These are phyloP conservation scores for Phoma sp. DNA, from an alignment of 2,329 filamentous ascomycete species.

Conservation along the genomic window DNA sequence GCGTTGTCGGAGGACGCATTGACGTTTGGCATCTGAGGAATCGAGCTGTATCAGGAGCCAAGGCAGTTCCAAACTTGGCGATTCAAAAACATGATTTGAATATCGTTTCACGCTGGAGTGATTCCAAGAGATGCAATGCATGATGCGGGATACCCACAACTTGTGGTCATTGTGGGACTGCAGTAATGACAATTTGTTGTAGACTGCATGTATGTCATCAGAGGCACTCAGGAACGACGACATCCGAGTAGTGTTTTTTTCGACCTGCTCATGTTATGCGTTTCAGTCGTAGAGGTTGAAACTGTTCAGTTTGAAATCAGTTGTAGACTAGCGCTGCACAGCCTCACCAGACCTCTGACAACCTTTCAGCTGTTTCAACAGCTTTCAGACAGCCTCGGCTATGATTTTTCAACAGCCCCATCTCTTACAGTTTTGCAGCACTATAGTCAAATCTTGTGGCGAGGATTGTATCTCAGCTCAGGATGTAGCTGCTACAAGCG, in stretches of 20 bases:
- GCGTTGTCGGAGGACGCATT: conserved; percentile 34
- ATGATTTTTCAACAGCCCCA: neutral
- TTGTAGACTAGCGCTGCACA: conserved; percentile 24
- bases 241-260: neutral
- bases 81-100: conserved; percentile 29
- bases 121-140: neutral
- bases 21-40: conserved; percentile 39
- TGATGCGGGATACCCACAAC: neutral
- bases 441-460: neutral
- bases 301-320: conserved; percentile 33
- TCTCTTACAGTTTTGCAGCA: conserved; percentile 9
- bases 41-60: conserved; percentile 35
- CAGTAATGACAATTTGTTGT: neutral
- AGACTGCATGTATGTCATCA: neutral
- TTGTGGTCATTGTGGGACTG: neutral
- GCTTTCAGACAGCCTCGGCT: conserved; percentile 1
- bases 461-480: neutral
- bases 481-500: conserved; percentile 6
- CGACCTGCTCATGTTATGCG: conserved; percentile 9
- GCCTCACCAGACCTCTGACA: conserved; percentile 11
- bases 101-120: neutral
- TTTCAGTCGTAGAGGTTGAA: conserved; percentile 27
- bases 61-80: conserved; percentile 30
- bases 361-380: conserved; percentile 22
- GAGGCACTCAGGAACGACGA: neutral